Evolutionary conservation across 768 basidiomycete species (phyloP), one percentile per base, ranked within the genome.

Genomic region (Cubamyces lactineus): DNA sequence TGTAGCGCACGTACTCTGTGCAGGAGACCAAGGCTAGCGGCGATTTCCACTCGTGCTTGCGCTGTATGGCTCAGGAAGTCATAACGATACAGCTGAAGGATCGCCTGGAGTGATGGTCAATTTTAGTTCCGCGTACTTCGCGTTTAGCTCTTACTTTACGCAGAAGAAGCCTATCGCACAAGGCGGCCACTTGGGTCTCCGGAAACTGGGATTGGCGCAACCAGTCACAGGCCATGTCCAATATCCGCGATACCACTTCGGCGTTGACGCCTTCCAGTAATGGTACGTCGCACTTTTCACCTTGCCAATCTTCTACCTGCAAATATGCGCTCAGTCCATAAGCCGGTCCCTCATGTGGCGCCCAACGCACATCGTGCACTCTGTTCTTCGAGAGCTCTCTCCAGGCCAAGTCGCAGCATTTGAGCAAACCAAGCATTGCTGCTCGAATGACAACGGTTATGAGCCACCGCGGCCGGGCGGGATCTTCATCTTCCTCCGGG

Each of bases 221-320:
- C 89, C 91, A 94, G 21, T 70, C 63, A 15, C 80, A 77, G 0
- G 91, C 89, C 13, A 82, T 79, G 42, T 91, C 86, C 16, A 94
- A 72, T 55, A 78, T 76, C 17, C 77, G 72, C 7, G 88, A 60
- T 24, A 91, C 73, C 58, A 81, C 79, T 49, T 77, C 77, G 17
- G 84, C 81, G 17, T 85, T 80, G 26, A 87, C 72, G 7, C 81
- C 79, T 74, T 95, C 91, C 11, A 87, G 78, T 5, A 96, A 77
- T 0, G 86, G 84, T 0, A 96, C 80, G 19, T 93, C 93, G 67
- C 87, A 89, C 75, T 94, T 95, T 65, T 97, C 94, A 59, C 89
- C 82, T 72, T 93, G 91, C 87, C 91, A 93, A 68, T 94, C 92
- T 79, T 94, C 93, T 62, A 84, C 79, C 92, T 94, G 66, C 53